A percentile compares a stretch with the other conserved stretches of the same genome.
These are phyloP conservation scores for Golubevia pallescens DNA, from an alignment of 1,284 basidiomycete genomes.

Conservation along the genomic window DNA sequence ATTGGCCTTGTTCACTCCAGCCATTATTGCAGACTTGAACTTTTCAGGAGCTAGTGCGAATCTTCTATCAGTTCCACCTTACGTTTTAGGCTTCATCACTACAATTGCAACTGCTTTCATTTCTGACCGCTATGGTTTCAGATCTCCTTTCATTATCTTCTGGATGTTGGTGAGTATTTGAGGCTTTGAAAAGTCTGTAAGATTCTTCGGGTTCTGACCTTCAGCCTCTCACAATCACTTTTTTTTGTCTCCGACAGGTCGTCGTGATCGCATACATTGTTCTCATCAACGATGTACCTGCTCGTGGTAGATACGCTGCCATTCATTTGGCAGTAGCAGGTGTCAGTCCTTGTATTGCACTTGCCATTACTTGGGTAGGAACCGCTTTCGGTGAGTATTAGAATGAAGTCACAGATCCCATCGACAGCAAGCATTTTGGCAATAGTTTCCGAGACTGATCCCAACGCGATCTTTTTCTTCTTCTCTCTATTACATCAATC, in stretches of 20 bases:
- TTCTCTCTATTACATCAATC: background rate
- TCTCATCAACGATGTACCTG: slow-evolving; percentile 41
- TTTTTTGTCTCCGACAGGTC: slow-evolving; percentile 42
- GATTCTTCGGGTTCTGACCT: too few relatives aligned
- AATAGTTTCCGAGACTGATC: too few relatives aligned
- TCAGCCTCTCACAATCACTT: background rate
- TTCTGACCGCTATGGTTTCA: slow-evolving; percentile 63
- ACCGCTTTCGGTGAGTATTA: slow-evolving; percentile 56
- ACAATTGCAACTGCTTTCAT: slow-evolving; percentile 66
- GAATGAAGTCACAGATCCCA: background rate
- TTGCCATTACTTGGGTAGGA: slow-evolving; percentile 66
- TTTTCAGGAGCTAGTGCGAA: slow-evolving; percentile 43
- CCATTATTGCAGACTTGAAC: slow-evolving; percentile 46
- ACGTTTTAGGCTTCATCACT: slow-evolving; percentile 67
- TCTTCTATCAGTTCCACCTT: slow-evolving; percentile 60
- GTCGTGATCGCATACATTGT: slow-evolving; percentile 66
- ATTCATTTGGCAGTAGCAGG: slow-evolving; percentile 16
- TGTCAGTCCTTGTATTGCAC: slow-evolving; percentile 59
- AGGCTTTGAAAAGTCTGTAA: too few relatives aligned
- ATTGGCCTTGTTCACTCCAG: slow-evolving; percentile 51
- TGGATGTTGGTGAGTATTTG: slow-evolving; percentile 39
- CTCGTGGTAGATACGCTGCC: slow-evolving; percentile 23
- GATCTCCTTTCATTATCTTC: slow-evolving; percentile 66
- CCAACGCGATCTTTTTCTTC: background rate
- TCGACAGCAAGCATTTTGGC: background rate